phyloP scores from a whole-genome alignment of 2,329 filamentous ascomycete species.

The Diplodia intermedia region DNA sequence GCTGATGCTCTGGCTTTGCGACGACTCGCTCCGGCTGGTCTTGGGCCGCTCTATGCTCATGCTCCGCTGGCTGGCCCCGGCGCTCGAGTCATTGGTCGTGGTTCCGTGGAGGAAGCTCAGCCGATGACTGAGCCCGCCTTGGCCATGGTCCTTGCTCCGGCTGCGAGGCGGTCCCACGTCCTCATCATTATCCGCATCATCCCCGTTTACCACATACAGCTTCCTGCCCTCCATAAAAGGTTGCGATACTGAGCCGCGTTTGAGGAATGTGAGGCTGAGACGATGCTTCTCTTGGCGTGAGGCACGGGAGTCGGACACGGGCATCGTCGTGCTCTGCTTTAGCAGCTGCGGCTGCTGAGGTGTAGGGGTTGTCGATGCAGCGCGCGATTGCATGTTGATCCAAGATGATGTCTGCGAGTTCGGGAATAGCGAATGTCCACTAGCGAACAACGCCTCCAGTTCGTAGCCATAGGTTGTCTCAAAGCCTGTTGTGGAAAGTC shows the following conservation, averaged over 20 bases:
- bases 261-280: constrained; percentile 49
- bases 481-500: constrained; percentile 47
- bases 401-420: constrained; percentile 47
- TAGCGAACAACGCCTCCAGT: constrained; percentile 50
- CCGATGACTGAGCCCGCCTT: constrained; percentile 32
- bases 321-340: constrained; percentile 20
- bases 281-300: constrained; percentile 50
- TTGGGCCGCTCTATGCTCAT: constrained; percentile 36
- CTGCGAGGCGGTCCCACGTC: constrained; percentile 35
- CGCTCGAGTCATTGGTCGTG: constrained; percentile 31
- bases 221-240: constrained; percentile 2
- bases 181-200: constrained; percentile 5
- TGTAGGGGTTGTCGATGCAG: constrained; percentile 21
- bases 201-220: background rate
- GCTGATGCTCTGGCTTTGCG: constrained; percentile 47
- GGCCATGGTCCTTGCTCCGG: constrained; percentile 43
- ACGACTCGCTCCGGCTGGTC: constrained; percentile 40
- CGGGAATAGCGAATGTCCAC: constrained; percentile 39
- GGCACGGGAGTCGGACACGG: background rate
- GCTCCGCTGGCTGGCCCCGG: constrained; percentile 31
- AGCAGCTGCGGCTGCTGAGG: constrained; percentile 20
- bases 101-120: constrained; percentile 42
- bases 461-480: constrained; percentile 55
- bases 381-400: constrained; percentile 37
- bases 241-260: constrained; percentile 40